phyloP scores from a whole-genome alignment of 805 yeast species.

The Wickerhamia fluorescens region DNA sequence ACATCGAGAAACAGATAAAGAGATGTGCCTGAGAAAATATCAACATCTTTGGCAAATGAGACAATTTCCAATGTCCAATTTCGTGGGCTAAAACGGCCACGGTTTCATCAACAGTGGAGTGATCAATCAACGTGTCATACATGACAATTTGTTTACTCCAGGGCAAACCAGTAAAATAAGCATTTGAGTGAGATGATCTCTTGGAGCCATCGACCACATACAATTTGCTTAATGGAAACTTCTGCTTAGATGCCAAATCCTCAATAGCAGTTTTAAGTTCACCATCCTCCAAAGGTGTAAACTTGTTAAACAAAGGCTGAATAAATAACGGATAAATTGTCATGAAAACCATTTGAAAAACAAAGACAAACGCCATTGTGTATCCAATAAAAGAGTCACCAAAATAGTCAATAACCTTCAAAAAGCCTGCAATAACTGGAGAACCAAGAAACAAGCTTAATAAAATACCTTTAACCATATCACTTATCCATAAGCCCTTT shows the following conservation, averaged over 20 bases:
- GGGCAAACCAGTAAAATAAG: conserved; percentile 93
- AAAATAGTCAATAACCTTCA: conserved; percentile 73
- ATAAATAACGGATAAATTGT: conserved; percentile 78
- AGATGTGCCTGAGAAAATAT: conserved; percentile 57
- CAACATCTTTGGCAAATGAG: conserved; percentile 78
- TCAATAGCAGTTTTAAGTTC: conserved; percentile 79
- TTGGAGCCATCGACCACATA: conserved; percentile 95
- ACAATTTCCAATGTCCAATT: conserved; percentile 94
- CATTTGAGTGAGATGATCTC: conserved; percentile 94
- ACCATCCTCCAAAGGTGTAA: conserved; percentile 85
- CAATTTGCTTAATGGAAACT: conserved; percentile 81
- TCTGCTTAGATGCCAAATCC: conserved; percentile 61
- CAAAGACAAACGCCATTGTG: conserved; percentile 63
- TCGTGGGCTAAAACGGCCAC: conserved; percentile 98
- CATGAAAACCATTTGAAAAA: conserved; percentile 65
- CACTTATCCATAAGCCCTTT: conserved; percentile 60
- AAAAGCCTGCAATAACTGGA: conserved; percentile 66
- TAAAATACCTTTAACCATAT: conserved; percentile 53
- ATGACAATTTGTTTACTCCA: conserved; percentile 95
- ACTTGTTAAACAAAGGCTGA: conserved; percentile 88
- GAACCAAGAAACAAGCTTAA: conserved; percentile 57
- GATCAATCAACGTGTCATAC: conserved; percentile 82
- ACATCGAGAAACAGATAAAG: conserved; percentile 59
- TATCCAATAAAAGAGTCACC: conserved; percentile 80
- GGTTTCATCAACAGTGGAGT: conserved; percentile 69